Conservation (phyloP, 1,284 basidiomycete species). For the Cutaneotrichosporon arboriforme region DNA sequence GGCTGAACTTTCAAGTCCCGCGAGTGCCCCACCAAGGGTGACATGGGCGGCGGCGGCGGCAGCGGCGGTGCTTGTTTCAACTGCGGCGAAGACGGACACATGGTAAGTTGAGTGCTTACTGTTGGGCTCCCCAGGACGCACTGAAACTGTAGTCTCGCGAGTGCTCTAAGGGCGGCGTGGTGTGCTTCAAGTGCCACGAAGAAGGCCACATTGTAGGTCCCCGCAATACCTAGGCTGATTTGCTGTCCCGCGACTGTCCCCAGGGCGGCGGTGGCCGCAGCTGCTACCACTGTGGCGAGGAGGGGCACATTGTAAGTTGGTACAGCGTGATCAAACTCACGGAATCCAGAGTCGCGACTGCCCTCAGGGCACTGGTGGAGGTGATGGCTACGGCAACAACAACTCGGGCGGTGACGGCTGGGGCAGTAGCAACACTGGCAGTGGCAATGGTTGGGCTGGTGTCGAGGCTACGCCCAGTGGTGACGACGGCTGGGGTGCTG, state of each 20-base stretch:
- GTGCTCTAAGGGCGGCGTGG: slow-evolving; percentile 1
- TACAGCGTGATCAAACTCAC: neutral
- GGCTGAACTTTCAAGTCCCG: neutral
- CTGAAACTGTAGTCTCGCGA: slow-evolving; percentile 1
- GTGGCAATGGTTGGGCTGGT: neutral
- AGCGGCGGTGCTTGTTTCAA: slow-evolving; percentile 8
- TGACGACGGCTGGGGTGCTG: neutral
- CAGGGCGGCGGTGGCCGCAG: slow-evolving; percentile 4
- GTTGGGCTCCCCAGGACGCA: too few species aligned
- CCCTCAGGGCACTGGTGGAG: neutral
- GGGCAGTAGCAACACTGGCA: neutral
- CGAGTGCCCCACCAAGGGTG: slow-evolving; percentile 2
- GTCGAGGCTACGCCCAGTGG: neutral
- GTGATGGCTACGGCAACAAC: neutral
- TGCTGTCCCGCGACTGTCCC: slow-evolving; percentile 18
- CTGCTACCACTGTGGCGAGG: slow-evolving; percentile 11
- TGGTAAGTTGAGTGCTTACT: slow-evolving; percentile 8
- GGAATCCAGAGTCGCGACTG: neutral
- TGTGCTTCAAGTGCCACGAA: slow-evolving; percentile 12
- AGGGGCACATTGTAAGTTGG: slow-evolving; percentile 4
- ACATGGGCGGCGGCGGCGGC: neutral
- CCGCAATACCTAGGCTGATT: neutral
- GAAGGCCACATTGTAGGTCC: neutral
- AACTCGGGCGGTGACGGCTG: neutral
- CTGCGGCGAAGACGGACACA: slow-evolving; percentile 17